A percentile compares a stretch with the other conserved stretches of the same genome.
Evolutionary conservation across 805 yeast genomes (phyloP).

Genomic region (Trichomonascus vanleenenianus): DNA sequence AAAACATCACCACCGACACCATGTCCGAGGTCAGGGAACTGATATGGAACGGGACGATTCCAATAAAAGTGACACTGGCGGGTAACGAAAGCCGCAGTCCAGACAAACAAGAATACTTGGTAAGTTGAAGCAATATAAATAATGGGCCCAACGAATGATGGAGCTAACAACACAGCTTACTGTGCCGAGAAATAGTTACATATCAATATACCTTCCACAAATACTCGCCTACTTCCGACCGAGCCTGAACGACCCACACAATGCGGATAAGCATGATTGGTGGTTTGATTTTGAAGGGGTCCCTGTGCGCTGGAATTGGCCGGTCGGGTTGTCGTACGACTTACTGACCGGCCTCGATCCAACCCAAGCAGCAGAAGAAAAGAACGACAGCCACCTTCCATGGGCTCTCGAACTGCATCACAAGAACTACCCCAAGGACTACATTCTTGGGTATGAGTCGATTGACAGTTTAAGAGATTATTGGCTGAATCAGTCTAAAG

Average conservation of each 20-base stretch:
- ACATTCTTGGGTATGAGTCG: constrained; percentile 34
- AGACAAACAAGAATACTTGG: constrained; percentile 11
- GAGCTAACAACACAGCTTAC: neutral
- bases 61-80: constrained; percentile 21
- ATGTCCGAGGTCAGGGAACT: constrained; percentile 6
- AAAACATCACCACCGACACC: too few species aligned
- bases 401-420: constrained; percentile 44
- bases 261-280: constrained; percentile 26
- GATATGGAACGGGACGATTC: constrained; percentile 25
- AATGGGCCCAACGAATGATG: neutral
- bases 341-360: constrained; percentile 36
- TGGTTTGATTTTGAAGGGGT: constrained; percentile 65
- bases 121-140: constrained; percentile 9
- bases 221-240: constrained; percentile 19
- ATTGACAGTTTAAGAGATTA: constrained; percentile 36
- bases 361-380: constrained; percentile 10
- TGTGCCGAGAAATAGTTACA: constrained; percentile 10
- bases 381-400: constrained; percentile 15
- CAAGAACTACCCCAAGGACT: constrained; percentile 38
- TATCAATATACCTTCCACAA: constrained; percentile 20
- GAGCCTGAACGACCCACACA: constrained; percentile 20
- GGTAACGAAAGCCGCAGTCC: constrained; percentile 14
- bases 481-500: constrained; percentile 78
- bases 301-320: constrained; percentile 66
- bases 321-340: constrained; percentile 64